A percentile compares a stretch with the other conserved stretches of the same genome.
phyloP scores from a whole-genome alignment of 306 rosid genomes.

The Prunus campanulata region DNA sequence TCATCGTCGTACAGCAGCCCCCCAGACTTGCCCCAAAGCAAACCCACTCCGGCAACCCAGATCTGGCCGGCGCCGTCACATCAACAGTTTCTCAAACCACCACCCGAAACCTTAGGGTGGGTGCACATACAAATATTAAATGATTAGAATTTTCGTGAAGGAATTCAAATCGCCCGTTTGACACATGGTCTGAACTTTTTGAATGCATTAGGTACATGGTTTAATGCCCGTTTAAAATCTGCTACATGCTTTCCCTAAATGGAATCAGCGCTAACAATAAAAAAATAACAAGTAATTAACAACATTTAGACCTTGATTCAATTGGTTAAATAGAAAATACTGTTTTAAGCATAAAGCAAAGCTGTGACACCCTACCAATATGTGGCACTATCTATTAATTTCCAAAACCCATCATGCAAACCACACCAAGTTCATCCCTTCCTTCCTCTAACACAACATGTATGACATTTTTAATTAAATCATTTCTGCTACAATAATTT shows the following conservation, averaged over 20 bases:
- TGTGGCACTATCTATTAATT: background rate
- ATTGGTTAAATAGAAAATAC: background rate
- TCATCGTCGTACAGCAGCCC: too few relatives aligned
- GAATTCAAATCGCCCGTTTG: background rate
- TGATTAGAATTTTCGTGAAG: too few relatives aligned
- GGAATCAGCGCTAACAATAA: constrained; percentile 13
- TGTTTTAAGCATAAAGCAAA: background rate
- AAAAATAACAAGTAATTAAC: background rate
- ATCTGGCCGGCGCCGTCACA: too few relatives aligned
- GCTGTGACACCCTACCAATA: background rate
- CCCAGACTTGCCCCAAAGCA: too few relatives aligned
- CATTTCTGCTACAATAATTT: too few relatives aligned
- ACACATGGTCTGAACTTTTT: background rate
- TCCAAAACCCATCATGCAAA: background rate
- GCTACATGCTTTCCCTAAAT: background rate
- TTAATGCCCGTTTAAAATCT: background rate
- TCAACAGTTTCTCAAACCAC: too few relatives aligned
- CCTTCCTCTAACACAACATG: too few relatives aligned
- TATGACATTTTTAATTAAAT: too few relatives aligned
- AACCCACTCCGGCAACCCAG: too few relatives aligned
- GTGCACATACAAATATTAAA: too few relatives aligned
- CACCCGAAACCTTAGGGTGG: too few relatives aligned
- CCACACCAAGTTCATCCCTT: background rate
- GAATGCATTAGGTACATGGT: background rate
- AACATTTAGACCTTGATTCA: background rate